These are phyloP conservation scores for Colletotrichum abscissum DNA, from an alignment of 2,329 filamentous ascomycete species.

Conservation along the genomic window DNA sequence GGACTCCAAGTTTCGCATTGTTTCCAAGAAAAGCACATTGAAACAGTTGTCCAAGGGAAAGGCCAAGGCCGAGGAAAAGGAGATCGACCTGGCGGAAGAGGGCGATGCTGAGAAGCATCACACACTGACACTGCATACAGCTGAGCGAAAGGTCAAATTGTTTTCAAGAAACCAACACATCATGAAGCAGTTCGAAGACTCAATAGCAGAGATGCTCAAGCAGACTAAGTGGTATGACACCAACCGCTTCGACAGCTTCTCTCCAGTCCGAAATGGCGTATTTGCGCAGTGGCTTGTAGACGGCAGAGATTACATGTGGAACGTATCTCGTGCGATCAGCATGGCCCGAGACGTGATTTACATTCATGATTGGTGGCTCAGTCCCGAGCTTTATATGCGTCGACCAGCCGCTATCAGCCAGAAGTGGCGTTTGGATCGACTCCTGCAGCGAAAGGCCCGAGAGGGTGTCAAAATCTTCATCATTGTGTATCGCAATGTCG, in stretches of 20 bases:
- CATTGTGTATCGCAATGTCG: constrained; percentile 97
- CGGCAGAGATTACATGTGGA: constrained; percentile 99
- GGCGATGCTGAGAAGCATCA: constrained; percentile 73
- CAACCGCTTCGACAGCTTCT: constrained; percentile 93
- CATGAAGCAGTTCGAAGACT: constrained; percentile 92
- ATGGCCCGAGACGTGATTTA: constrained; percentile 99
- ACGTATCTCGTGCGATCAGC: constrained; percentile 94
- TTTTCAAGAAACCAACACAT: constrained; percentile 92
- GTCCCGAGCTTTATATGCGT: constrained; percentile 94
- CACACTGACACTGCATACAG: constrained; percentile 87
- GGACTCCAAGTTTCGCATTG: constrained; percentile 86
- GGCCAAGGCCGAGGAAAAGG: constrained; percentile 68
- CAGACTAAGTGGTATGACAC: constrained; percentile 85
- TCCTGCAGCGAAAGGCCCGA: constrained; percentile 91
- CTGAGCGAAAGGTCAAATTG: constrained; percentile 91
- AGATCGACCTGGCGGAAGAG: constrained; percentile 55
- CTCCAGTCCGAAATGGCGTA: constrained; percentile 85
- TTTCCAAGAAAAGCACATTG: constrained; percentile 74
- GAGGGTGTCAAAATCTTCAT: constrained; percentile 98
- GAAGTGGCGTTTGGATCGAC: constrained; percentile 94
- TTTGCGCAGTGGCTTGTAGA: constrained; percentile 98
- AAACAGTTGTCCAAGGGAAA: constrained; percentile 54
- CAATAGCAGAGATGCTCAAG: constrained; percentile 85
- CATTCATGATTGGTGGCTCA: constrained; percentile 99
- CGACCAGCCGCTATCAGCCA: constrained; percentile 95